phyloP scores from a whole-genome alignment of 805 yeast genomes.

The Tetrapisispora fleetii region DNA sequence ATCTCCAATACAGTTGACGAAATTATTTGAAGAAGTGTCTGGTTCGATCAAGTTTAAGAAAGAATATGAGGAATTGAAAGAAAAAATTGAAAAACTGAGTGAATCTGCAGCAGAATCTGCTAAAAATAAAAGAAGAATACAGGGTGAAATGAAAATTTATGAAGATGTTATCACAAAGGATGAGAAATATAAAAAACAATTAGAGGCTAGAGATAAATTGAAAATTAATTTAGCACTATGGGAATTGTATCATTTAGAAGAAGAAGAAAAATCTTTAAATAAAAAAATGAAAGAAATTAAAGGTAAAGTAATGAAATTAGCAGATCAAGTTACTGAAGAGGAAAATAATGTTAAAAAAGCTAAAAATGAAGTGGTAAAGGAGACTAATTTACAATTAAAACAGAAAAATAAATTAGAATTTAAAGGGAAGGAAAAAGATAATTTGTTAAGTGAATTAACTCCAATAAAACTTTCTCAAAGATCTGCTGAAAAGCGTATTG shows the following conservation, averaged over 20 bases:
- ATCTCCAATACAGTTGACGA: conserved; percentile 64
- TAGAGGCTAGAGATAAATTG: conserved; percentile 38
- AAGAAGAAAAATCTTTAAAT: conserved; percentile 19
- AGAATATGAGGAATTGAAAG: conserved; percentile 58
- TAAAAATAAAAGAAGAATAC: conserved; percentile 57
- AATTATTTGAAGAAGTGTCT: conserved; percentile 68
- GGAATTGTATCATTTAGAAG: conserved; percentile 54
- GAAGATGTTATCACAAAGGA: conserved; percentile 67
- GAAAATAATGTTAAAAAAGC: conserved; percentile 32
- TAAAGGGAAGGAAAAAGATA: conserved; percentile 35
- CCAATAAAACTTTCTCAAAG: conserved; percentile 53
- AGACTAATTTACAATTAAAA: conserved; percentile 34
- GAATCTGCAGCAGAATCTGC: conserved; percentile 54
- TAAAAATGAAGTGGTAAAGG: conserved; percentile 39
- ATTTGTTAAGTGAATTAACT: conserved; percentile 37
- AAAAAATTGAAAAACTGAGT: conserved; percentile 55
- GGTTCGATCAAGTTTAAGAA: conserved; percentile 62
- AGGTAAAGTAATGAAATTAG: conserved; percentile 24
- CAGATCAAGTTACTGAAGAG: conserved; percentile 28
- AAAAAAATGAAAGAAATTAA: conserved; percentile 22
- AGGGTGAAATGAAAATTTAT: conserved; percentile 67
- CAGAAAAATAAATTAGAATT: conserved; percentile 31
- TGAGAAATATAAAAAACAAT: conserved; percentile 49
- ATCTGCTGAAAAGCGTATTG: conserved; percentile 38
- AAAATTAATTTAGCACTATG: conserved; percentile 47